Evolutionary conservation across 2,329 filamentous ascomycete species (phyloP), one percentile per base, ranked within the genome.

Genomic region (Botrytis porri): DNA sequence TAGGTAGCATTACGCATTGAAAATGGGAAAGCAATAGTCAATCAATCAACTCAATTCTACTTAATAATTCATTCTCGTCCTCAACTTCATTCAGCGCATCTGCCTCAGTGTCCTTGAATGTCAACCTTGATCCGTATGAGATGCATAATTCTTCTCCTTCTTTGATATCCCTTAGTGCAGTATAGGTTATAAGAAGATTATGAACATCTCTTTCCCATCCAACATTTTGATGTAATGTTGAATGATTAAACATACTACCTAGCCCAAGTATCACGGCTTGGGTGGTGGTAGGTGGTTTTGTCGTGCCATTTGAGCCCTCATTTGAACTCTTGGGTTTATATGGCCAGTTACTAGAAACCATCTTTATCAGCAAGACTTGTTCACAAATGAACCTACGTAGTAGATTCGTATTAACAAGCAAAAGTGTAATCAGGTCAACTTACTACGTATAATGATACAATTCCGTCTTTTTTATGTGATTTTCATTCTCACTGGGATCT

Each of bases 241-340:
- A 87, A 75, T 89, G 87, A 74, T 89, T 89, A 81, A 89, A 88
- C 85, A 89, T 87, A 71, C 83, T 85, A 25, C 87, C 87, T 0
- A 89, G 80, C 4, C 87, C 87, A 54, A 88, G 82, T 43, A 88
- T 82, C 3, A 89, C 80, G 16, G 69, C 69, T 51, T 70, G 69
- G 25, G 59, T 70, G 14, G 32, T 70, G 6, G 29, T 70, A 16
- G 54, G 59, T 9, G 57, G 59, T 51, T 48, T 64, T 14, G 41
- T 3, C 18, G 86, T 87, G 80, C 88, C 86, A 0, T 84, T 84
- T 48, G 79, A 83, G 39, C 78, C 78, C 16, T 76, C 78, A 22
- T 69, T 51, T 69, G 73, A n/a, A 73, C 75, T 78, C 64, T 57
- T 39, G 9, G 54, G 39, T 45, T 29, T 62, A 37, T 70, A 70